Percentiles rank a stretch among this genome's conserved stretches.
Evolutionary conservation across 306 rosid species (phyloP).

Genomic region (Gynostemma pentaphyllum): DNA sequence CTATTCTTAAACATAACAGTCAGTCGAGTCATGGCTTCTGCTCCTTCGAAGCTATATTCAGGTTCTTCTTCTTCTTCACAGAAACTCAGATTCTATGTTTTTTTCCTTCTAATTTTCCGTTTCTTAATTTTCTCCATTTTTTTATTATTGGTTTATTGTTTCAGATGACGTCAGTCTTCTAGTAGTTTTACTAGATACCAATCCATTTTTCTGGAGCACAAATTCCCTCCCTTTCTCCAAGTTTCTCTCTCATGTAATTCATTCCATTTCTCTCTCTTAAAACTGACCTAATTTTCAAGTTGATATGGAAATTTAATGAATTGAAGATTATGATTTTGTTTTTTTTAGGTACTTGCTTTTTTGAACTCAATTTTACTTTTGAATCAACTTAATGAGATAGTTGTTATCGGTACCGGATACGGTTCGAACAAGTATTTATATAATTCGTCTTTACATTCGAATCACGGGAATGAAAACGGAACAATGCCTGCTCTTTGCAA

Average conservation of each 20-base stretch:
- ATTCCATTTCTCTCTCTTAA: background rate
- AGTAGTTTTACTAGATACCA: constrained; percentile 70
- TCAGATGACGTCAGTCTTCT: constrained; percentile 90
- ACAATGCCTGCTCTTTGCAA: constrained; percentile 67
- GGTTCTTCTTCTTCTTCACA: constrained; percentile 18
- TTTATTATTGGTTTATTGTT: constrained; percentile 5
- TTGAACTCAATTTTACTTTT: constrained; percentile 66
- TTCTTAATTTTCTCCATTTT: constrained; percentile 5
- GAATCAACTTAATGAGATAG: constrained; percentile 75
- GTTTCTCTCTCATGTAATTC: constrained; percentile 67
- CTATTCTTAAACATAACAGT: background rate
- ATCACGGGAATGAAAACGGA: constrained; percentile 38
- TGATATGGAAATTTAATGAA: background rate
- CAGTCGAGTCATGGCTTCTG: constrained; percentile 67
- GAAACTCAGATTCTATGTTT: background rate
- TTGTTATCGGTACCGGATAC: constrained; percentile 82
- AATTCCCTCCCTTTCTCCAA: constrained; percentile 58
- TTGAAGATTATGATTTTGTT: background rate
- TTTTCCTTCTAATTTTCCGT: background rate
- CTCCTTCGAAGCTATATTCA: constrained; percentile 65
- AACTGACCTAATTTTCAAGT: constrained; percentile 8
- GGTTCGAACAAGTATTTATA: constrained; percentile 64
- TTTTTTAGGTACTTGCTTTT: constrained; percentile 59
- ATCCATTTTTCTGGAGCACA: constrained; percentile 78
- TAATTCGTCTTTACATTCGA: constrained; percentile 42